phyloP scores from a whole-genome alignment of 306 rosid species.

The Cicer chorassanicum region DNA sequence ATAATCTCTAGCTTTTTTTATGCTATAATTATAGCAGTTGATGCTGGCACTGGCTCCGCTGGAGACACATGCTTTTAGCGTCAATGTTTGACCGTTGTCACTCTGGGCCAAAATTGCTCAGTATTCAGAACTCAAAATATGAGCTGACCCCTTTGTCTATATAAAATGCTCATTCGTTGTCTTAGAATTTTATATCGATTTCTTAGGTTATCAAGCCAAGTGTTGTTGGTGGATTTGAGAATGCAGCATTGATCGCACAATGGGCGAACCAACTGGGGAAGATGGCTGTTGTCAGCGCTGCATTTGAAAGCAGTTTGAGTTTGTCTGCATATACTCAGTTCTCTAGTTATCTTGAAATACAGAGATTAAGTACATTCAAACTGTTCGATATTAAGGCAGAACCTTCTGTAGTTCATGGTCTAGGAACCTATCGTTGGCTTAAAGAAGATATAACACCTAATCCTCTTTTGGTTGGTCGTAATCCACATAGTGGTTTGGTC shows the following conservation, averaged over 20 bases:
- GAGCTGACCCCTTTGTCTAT: constrained; percentile 27
- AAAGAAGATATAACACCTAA: constrained; percentile 71
- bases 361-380: constrained; percentile 51
- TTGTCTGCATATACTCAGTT: constrained; percentile 85
- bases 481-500: constrained; percentile 62
- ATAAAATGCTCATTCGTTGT: constrained; percentile 26
- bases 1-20: constrained; percentile 6
- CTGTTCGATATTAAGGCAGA: constrained; percentile 46
- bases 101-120: constrained; percentile 11
- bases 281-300: constrained; percentile 89
- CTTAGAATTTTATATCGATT: constrained; percentile 21
- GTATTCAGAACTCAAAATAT: constrained; percentile 13
- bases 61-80: neutral
- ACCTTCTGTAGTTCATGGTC: constrained; percentile 81
- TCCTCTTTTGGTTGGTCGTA: constrained; percentile 62
- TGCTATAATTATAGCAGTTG: constrained; percentile 24
- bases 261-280: constrained; percentile 92
- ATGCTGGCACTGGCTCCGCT: constrained; percentile 1
- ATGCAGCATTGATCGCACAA: constrained; percentile 72
- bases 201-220: constrained; percentile 95
- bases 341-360: constrained; percentile 75
- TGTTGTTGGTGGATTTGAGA: constrained; percentile 93
- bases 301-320: constrained; percentile 92
- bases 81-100: neutral
- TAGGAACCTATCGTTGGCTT: constrained; percentile 91